These are phyloP conservation scores for Xylaria sp. DNA, from an alignment of 2,329 filamentous ascomycete genomes.

Conservation along the genomic window DNA sequence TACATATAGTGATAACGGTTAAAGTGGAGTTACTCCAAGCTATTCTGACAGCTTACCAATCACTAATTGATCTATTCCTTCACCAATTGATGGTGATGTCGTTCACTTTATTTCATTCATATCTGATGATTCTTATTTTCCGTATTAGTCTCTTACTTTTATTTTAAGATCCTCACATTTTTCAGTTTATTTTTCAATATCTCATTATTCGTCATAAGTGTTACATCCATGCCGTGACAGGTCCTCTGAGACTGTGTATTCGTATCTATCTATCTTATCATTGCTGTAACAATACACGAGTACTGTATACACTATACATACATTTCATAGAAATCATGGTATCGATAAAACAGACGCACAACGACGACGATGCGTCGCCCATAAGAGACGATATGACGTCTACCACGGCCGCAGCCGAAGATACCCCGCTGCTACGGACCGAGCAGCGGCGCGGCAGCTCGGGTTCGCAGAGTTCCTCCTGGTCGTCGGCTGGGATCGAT, in stretches of 20 bases:
- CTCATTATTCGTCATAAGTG: background rate
- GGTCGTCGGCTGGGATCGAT: constrained; percentile 8
- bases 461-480: constrained; percentile 6
- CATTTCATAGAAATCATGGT: background rate
- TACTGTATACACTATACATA: background rate
- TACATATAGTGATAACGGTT: constrained; percentile 5
- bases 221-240: background rate
- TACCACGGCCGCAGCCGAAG: constrained; percentile 38
- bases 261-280: background rate
- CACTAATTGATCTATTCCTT: background rate
- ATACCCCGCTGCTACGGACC: constrained; percentile 46
- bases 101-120: background rate
- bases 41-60: constrained; percentile 25
- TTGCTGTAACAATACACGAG: background rate
- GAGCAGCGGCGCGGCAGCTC: constrained; percentile 31
- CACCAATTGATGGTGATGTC: background rate
- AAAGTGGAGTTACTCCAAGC: background rate
- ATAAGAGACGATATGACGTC: constrained; percentile 28
- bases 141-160: background rate
- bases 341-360: background rate
- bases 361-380: constrained; percentile 6
- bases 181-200: background rate
- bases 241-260: background rate
- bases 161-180: background rate
- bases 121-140: background rate